Conservation (phyloP, 2,329 filamentous ascomycete species). For the Claviceps sp. region DNA sequence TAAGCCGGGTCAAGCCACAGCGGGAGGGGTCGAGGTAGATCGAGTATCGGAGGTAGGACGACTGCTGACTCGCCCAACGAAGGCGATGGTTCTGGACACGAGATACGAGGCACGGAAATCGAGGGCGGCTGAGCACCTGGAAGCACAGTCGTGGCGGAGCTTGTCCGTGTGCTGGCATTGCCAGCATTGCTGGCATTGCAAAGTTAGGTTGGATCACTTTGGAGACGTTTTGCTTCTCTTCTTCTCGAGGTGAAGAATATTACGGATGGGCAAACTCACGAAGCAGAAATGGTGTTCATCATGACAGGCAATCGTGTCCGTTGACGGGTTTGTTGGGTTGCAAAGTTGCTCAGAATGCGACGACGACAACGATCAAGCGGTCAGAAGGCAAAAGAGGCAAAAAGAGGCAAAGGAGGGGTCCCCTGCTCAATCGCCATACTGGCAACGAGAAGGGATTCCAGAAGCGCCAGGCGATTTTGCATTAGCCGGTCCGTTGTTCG, state of each 20-base stretch:
- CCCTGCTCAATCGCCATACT: too few relatives aligned
- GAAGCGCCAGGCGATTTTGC: too few relatives aligned
- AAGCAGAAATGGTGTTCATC: constrained; percentile 1
- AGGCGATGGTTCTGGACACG: not conserved
- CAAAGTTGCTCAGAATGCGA: too few relatives aligned
- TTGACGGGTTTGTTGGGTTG: not conserved
- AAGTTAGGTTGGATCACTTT: not conserved
- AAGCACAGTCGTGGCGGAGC: not conserved
- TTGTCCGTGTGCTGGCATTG: constrained; percentile 1
- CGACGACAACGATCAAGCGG: too few relatives aligned
- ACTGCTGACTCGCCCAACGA: not conserved
- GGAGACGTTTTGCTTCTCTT: too few relatives aligned
- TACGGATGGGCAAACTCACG: not conserved
- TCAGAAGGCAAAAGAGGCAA: too few relatives aligned
- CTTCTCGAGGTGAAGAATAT: not conserved
- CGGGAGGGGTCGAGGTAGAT: constrained; percentile 47
- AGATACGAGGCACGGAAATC: not conserved
- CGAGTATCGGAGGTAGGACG: not conserved
- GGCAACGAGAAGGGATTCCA: too few relatives aligned
- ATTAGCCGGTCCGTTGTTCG: too few relatives aligned
- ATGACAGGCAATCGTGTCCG: not conserved
- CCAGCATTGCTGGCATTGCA: not conserved
- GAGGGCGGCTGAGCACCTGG: not conserved
- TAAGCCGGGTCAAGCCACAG: constrained; percentile 64
- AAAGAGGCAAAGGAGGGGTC: too few relatives aligned